Conservation (phyloP, 495 filamentous ascomycete species). For the Talaromyces wortmannii region DNA sequence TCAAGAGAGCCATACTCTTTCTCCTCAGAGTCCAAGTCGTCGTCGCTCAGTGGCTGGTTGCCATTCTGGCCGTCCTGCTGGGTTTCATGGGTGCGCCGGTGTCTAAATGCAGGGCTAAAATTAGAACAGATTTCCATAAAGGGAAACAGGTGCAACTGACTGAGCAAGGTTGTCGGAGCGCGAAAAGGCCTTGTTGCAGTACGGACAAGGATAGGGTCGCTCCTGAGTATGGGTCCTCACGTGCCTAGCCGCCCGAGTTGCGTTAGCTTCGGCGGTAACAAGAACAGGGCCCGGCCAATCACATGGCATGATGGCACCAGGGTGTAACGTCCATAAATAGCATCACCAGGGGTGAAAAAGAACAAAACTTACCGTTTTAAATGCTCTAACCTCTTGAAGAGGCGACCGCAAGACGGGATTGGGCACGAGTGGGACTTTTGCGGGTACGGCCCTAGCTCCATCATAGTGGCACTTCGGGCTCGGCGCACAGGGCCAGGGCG, state of each 20-base stretch:
- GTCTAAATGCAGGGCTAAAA: slow-evolving; percentile 41
- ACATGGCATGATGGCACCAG: background rate
- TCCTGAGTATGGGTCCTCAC: slow-evolving; percentile 99
- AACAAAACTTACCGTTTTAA: slow-evolving; percentile 79
- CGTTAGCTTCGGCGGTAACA: slow-evolving; percentile 54
- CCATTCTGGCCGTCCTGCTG: slow-evolving; percentile 57
- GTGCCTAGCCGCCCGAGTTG: slow-evolving; percentile 57
- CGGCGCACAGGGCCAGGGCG: slow-evolving; percentile 73
- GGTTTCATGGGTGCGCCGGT: slow-evolving; percentile 92
- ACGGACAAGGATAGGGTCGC: slow-evolving; percentile 91
- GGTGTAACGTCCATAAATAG: slow-evolving; percentile 18
- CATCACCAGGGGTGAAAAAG: background rate
- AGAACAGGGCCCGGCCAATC: slow-evolving; percentile 24
- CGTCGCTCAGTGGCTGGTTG: slow-evolving; percentile 52
- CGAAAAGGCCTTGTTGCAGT: slow-evolving; percentile 98
- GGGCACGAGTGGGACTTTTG: slow-evolving; percentile 97
- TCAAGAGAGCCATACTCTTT: slow-evolving; percentile 70
- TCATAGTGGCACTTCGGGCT: slow-evolving; percentile 90
- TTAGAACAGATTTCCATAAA: slow-evolving; percentile 22
- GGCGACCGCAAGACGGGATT: slow-evolving; percentile 93
- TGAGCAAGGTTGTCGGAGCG: slow-evolving; percentile 97
- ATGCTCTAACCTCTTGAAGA: slow-evolving; percentile 99
- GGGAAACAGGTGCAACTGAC: slow-evolving; percentile 47
- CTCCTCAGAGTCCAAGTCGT: slow-evolving; percentile 68
- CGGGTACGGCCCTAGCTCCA: slow-evolving; percentile 93